phyloP scores from a whole-genome alignment of 2,329 filamentous ascomycete species.

The Apiospora phragmitis region DNA sequence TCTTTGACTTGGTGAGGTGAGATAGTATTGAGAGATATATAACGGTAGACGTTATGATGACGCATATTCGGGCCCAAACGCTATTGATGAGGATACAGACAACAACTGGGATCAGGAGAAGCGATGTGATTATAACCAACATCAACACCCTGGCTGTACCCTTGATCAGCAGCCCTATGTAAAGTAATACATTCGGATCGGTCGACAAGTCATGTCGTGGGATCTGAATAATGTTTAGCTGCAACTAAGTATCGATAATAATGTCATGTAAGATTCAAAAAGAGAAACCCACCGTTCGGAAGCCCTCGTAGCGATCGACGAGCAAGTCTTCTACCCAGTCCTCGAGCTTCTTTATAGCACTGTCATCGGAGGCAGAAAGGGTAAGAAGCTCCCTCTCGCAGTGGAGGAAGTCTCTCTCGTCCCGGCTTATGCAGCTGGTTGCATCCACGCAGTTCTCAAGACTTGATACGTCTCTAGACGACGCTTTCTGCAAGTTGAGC shows the following conservation, averaged over 20 bases:
- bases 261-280: background rate
- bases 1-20: background rate
- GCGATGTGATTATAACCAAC: background rate
- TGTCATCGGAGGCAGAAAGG: background rate
- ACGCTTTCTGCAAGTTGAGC: background rate
- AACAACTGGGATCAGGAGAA: background rate
- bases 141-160: background rate
- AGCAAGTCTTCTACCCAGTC: background rate
- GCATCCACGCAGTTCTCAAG: background rate
- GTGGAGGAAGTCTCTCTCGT: background rate
- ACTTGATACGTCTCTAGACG: background rate
- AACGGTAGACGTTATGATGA: background rate
- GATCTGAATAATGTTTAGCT: background rate
- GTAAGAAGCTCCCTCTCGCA: background rate
- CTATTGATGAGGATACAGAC: background rate
- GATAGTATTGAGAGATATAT: background rate
- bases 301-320: background rate
- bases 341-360: background rate
- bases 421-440: background rate
- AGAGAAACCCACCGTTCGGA: background rate
- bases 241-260: too few relatives aligned
- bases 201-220: too few relatives aligned
- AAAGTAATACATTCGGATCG: too few relatives aligned
- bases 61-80: background rate
- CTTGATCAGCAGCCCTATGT: background rate